Evolutionary conservation across 352 stramenopile species (phyloP), one percentile per base, ranked within the genome.

Genomic region (Phytopythium montanum): DNA sequence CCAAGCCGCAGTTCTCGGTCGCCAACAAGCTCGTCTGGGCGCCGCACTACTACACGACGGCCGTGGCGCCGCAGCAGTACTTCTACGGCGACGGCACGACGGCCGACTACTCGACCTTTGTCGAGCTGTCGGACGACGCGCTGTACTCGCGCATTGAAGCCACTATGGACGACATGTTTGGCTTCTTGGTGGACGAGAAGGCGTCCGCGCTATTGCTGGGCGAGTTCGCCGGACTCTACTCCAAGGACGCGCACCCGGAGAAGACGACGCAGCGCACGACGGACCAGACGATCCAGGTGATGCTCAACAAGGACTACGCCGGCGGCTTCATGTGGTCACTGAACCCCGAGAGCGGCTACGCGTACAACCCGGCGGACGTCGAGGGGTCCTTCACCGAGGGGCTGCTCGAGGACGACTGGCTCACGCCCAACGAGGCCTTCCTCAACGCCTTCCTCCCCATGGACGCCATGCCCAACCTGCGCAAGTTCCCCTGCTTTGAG

Each of bases 311-410:
- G 38, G 66, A 76, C 38, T 93, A 90, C 49, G 75, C 77, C 0
- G 83, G 83, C 16, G 83, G 81, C 3, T 93, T 91, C 67, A 90
- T 93, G 79, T 93, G 83, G 83, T 90, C 79, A 18, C 73, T 93
- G 31, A 93, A 93, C 56, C 84, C 84, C 9, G 84, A 93, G 62
- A 88, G 75, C 28, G 72, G 71, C 14, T 93, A 93, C 67, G 62
- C 86, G 55, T 92, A 89, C 68, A 92, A 91, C 62, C 80, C 81
- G 23, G 79, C 75, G 21, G 75, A 78, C 57, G 68, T 61, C 9
- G 62, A 80, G 46, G 81, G 81, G 5, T 56, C 73, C 26, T 92
- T 86, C 62, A 87, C 74, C 0, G 85, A 94, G 66, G 85, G 85
- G 3, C 65, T 94, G 53, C 68, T 94, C 5, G 53, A 71, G n/a